These are phyloP conservation scores for Oryza brachyantha DNA, from an alignment of 176 grass and related monocot species.

Conservation along the genomic window DNA sequence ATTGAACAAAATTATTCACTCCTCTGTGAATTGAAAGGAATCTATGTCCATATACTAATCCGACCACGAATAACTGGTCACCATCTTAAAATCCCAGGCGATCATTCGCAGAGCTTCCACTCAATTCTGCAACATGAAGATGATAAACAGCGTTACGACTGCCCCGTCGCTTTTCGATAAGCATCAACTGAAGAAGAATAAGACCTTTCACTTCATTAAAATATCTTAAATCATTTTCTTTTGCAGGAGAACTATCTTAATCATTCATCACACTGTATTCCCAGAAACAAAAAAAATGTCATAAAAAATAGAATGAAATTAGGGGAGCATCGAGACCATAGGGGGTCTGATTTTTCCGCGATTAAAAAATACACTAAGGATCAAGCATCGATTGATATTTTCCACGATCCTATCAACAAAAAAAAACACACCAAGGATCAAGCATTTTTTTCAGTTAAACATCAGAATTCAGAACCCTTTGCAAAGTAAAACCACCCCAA, in stretches of 20 bases:
- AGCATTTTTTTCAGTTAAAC: too few relatives aligned
- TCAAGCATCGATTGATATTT: slow-evolving; percentile 15
- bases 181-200: background rate
- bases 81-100: background rate
- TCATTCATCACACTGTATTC: background rate
- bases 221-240: background rate
- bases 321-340: background rate
- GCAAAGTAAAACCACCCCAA: background rate
- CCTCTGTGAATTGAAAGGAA: background rate
- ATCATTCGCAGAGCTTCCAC: background rate
- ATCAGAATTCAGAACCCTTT: background rate
- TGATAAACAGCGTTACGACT: background rate
- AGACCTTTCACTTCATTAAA: background rate
- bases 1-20: slow-evolving; percentile 1
- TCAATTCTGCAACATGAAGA: slow-evolving; percentile 35
- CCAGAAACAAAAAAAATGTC: background rate
- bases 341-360: background rate
- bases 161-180: background rate
- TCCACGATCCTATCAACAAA: too few relatives aligned
- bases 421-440: slow-evolving; percentile 1
- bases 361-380: background rate
- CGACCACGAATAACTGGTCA: background rate
- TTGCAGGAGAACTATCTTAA: background rate
- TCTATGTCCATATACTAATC: background rate
- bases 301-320: background rate